Percentiles rank a stretch among this genome's conserved stretches.
Conservation (phyloP, 768 basidiomycete genomes). For the Thelephora ganbajun region DNA sequence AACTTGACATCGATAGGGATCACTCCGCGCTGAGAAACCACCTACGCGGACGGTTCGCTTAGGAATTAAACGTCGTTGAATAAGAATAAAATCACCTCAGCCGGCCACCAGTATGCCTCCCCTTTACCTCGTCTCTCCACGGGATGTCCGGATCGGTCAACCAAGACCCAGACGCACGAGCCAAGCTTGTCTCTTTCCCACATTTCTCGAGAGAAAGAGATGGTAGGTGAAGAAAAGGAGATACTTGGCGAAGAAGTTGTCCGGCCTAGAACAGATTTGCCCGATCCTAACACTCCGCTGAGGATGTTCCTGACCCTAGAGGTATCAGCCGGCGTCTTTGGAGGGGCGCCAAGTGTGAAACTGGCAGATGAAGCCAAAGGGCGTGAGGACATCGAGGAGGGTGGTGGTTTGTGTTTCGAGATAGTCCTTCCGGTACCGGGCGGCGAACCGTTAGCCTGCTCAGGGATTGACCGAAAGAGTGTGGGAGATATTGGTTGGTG, state of each 20-base stretch:
- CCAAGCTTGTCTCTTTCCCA: constrained; percentile 5
- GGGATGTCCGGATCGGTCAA: constrained; percentile 9
- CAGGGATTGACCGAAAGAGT: no score
- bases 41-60: no score
- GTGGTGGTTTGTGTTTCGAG: no score
- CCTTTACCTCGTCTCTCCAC: constrained; percentile 8
- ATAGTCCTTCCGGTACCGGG: no score
- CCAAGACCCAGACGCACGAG: constrained; percentile 13
- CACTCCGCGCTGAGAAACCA: background rate
- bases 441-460: no score
- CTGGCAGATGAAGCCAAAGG: no score
- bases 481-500: no score
- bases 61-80: constrained; percentile 6
- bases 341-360: no score
- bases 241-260: background rate
- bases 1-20: constrained; percentile 17
- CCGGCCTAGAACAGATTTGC: background rate
- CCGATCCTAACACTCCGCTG: background rate
- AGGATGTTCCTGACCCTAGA: background rate
- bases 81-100: constrained; percentile 25
- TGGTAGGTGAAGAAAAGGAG: background rate
- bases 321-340: no score
- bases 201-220: background rate
- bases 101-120: constrained; percentile 55
- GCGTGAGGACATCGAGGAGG: no score